Evolutionary conservation across 139 green algal species (phyloP).

Genomic region (Coelastrella sp.): DNA sequence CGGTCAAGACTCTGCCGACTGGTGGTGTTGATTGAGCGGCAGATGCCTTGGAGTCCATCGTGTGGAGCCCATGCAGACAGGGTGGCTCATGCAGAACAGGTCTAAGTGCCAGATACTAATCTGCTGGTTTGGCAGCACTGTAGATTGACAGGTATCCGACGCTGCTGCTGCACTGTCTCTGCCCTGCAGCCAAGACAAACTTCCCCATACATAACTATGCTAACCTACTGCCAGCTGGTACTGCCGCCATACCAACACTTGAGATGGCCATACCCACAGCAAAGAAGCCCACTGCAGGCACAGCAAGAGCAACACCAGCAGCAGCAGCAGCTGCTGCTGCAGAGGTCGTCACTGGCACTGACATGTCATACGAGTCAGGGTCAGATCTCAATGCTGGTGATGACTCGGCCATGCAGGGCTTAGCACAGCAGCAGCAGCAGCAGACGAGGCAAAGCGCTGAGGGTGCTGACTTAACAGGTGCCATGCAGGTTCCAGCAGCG

Average conservation of each 20-base stretch:
- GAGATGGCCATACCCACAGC: not conserved
- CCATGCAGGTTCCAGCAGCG: conserved; percentile 1
- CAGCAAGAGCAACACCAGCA: not conserved
- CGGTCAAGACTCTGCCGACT: too few relatives aligned
- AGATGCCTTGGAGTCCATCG: too few relatives aligned
- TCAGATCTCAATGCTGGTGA: not conserved
- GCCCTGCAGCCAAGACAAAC: conserved; percentile 49
- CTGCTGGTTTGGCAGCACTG: too few relatives aligned
- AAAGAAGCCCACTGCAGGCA: not conserved
- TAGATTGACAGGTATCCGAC: not conserved
- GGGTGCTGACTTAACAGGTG: not conserved
- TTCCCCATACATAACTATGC: conserved; percentile 37
- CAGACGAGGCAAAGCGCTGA: not conserved
- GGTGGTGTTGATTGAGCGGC: too few relatives aligned
- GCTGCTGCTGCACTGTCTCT: not conserved
- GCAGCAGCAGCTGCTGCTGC: conserved; percentile 2
- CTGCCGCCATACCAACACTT: not conserved
- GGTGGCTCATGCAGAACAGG: too few relatives aligned
- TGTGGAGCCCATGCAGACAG: too few relatives aligned
- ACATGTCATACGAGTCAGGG: not conserved
- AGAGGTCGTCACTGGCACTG: not conserved
- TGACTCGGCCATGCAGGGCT: not conserved
- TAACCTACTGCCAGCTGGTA: not conserved
- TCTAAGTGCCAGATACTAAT: too few relatives aligned
- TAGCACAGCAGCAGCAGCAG: not conserved